Base-by-base conservation (phyloP, 345 rosid genomes). In the Aquilaria yunnanensis region DNA sequence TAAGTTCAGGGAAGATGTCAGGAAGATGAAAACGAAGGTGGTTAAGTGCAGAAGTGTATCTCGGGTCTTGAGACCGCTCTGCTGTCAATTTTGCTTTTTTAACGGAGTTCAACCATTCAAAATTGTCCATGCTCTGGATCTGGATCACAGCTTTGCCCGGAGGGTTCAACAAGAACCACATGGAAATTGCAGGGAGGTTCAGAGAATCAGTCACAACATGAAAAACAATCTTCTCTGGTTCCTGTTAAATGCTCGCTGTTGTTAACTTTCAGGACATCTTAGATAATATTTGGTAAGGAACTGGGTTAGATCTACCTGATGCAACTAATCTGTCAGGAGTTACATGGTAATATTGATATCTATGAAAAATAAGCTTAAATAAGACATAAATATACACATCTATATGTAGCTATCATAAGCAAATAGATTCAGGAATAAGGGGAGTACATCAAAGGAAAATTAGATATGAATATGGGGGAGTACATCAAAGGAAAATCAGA, bases 1-100 rank as follows among this genome's bases (percentile, higher is more conserved):
- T 74, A 85, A 94, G 60, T 60, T 66, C 73, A 58, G 97, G 96
- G 72, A 85, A 88, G 63, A 89, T 68, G 62, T 87, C 88, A 0
- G 99, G 87, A 57, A 91, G 83, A 77, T 85, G 85, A 70, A 95
- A 95, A 23, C 96, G 91, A 64, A 90, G 96, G 60, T 89, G 94
- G 69, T 87, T 91, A 72, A 95, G 77, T 54, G 82, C 61, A 48
- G 94, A 83, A 60, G 78, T 50, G 67, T 77, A 94, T 80, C 92
- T 87, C 47, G 81, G 85, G 67, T 94, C 85, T 61, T 60, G 69
- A 13, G 90, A 79, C 70, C 74, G 79, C 57, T 75, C 85, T 77
- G 74, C 82, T 79, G 70, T 79, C 77, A 84, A 55, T 29, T 71
- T 65, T 46, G 83, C 68, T 34, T 72, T 69, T 71, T 83, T 82